Percentiles rank a stretch among this genome's conserved stretches.
Evolutionary conservation across 208 protist species (phyloP).

Genomic region (Blastocrithidia nonstop): DNA sequence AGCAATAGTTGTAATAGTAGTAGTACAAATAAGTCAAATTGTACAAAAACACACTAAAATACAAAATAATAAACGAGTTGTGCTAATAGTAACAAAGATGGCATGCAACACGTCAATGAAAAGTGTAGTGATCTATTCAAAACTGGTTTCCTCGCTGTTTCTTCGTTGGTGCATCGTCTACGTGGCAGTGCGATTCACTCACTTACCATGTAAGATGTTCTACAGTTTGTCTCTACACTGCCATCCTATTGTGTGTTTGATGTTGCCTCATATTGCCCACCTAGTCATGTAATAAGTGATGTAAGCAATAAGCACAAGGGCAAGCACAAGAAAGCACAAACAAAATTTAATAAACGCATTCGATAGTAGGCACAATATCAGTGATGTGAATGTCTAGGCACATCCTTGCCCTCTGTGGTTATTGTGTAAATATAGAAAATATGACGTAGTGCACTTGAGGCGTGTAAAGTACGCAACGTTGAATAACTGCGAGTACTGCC

Average conservation of each 20-base stretch:
- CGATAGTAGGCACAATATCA: too few species aligned
- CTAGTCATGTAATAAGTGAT: neutral
- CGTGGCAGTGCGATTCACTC: slow-evolving; percentile 16
- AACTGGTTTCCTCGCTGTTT: slow-evolving; percentile 65
- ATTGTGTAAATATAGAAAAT: too few species aligned
- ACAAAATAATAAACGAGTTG: too few species aligned
- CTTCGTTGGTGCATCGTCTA: slow-evolving; percentile 52
- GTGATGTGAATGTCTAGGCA: too few species aligned
- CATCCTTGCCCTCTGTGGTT: too few species aligned
- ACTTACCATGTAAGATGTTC: slow-evolving; percentile 14
- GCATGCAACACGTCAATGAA: too few species aligned
- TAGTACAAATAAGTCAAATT: neutral
- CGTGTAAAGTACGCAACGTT: slow-evolving; percentile 13
- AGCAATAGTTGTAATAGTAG: neutral
- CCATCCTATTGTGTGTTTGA: slow-evolving; percentile 73
- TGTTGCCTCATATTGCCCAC: slow-evolving; percentile 41
- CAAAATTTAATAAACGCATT: too few species aligned
- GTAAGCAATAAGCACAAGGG: neutral
- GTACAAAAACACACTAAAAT: too few species aligned
- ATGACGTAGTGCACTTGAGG: neutral
- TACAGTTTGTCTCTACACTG: slow-evolving; percentile 43
- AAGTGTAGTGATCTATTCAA: slow-evolving; percentile 8
- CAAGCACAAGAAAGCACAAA: too few species aligned
- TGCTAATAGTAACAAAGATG: too few species aligned
- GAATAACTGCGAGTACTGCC: slow-evolving; percentile 59